These are phyloP conservation scores for Magnolia changhungtana DNA, from an alignment of 164 flowering plant species.

Conservation along the genomic window DNA sequence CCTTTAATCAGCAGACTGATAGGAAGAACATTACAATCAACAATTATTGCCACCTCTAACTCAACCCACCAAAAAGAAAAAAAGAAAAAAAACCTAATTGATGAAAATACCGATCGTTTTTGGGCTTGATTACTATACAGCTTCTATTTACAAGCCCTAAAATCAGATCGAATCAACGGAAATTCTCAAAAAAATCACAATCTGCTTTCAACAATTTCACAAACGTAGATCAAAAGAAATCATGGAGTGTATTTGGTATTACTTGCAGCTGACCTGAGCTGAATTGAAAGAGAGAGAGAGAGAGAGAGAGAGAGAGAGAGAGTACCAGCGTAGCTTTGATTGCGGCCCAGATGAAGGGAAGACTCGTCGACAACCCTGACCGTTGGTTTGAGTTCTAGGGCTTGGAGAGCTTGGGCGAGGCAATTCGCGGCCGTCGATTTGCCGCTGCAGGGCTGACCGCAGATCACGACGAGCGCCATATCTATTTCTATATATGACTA, in stretches of 20 bases:
- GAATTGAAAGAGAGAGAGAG: neutral
- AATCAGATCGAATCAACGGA: too few relatives aligned
- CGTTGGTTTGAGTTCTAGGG: constrained; percentile 39
- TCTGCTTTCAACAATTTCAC: too few relatives aligned
- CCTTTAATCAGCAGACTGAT: too few relatives aligned
- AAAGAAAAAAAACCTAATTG: too few relatives aligned
- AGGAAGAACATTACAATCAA: too few relatives aligned
- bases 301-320: neutral
- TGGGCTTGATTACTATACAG: too few relatives aligned
- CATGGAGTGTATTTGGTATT: neutral
- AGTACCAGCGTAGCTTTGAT: constrained; percentile 53
- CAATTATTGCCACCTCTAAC: too few relatives aligned
- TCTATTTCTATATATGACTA: neutral
- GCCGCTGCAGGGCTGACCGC: constrained; percentile 98
- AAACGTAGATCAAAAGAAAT: too few relatives aligned
- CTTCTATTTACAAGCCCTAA: too few relatives aligned
- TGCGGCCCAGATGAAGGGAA: constrained; percentile 77
- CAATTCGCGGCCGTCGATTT: constrained; percentile 77
- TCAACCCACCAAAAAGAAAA: too few relatives aligned
- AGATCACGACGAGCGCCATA: constrained; percentile 96
- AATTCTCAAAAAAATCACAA: too few relatives aligned
- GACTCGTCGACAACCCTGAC: constrained; percentile 66
- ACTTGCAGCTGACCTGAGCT: neutral
- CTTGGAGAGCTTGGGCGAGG: constrained; percentile 57
- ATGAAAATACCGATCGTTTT: too few relatives aligned